Conservation (phyloP, 2,329 filamentous ascomycete genomes). For the Fusarium sp. region DNA sequence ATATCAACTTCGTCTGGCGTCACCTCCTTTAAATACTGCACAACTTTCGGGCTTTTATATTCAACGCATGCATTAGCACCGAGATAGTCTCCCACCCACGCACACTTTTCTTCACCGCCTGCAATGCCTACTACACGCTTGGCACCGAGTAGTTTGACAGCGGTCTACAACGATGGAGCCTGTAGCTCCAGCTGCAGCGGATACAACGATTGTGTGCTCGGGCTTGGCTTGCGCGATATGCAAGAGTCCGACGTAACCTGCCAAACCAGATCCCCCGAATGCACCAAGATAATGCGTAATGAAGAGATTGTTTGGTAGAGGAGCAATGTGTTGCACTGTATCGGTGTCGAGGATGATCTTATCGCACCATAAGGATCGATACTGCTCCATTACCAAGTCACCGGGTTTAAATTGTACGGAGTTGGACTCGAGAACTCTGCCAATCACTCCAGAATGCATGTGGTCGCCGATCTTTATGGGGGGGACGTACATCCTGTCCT, state of each 20-base stretch:
- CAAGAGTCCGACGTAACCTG: background rate
- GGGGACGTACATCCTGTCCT: constrained; percentile 9
- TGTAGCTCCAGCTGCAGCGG: constrained; percentile 1
- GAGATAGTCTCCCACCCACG: constrained; percentile 25
- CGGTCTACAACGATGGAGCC: constrained; percentile 16
- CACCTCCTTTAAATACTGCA: background rate
- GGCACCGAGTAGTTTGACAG: constrained; percentile 25
- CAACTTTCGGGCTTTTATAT: constrained; percentile 18
- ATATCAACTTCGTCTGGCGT: constrained; percentile 4
- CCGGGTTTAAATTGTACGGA: background rate
- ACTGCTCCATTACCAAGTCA: constrained; percentile 4
- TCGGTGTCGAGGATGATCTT: background rate
- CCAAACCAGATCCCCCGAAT: constrained; percentile 3
- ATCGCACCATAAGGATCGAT: constrained; percentile 2
- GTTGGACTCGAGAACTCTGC: constrained; percentile 5
- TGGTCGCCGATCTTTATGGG: background rate
- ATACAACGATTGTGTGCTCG: background rate
- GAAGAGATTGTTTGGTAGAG: background rate
- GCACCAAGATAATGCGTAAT: constrained; percentile 14
- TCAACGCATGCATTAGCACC: constrained; percentile 22
- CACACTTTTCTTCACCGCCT: constrained; percentile 29
- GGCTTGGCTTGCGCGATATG: background rate
- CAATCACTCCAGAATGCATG: constrained; percentile 3
- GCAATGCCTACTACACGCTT: constrained; percentile 33
- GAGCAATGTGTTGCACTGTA: background rate